phyloP scores from a whole-genome alignment of 2,329 filamentous ascomycete genomes.

The Rhytidhysteron rufulum region DNA sequence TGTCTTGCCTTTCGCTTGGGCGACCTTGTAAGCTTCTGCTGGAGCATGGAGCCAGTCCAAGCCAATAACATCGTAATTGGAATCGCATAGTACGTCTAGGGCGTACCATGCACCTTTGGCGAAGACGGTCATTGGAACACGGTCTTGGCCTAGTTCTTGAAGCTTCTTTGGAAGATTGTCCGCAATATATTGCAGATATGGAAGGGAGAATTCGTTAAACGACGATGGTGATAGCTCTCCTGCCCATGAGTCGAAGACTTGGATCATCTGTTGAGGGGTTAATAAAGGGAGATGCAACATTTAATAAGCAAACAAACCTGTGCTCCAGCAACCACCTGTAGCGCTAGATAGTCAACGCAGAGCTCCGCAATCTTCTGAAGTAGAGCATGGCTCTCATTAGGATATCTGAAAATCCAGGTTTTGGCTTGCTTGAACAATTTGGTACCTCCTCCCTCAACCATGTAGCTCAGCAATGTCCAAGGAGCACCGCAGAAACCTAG shows the following conservation, averaged over 20 bases:
- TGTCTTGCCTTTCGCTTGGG: constrained; percentile 66
- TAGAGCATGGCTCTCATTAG: constrained; percentile 72
- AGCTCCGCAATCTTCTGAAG: constrained; percentile 90
- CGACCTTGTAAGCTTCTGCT: constrained; percentile 74
- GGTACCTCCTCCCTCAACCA: constrained; percentile 95
- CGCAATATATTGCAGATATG: constrained; percentile 81
- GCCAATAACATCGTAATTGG: constrained; percentile 90
- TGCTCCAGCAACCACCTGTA: constrained; percentile 89
- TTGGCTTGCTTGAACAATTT: constrained; percentile 94
- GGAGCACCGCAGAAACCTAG: constrained; percentile 97
- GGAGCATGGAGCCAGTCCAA: constrained; percentile 94
- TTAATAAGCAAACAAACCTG: constrained; percentile 69
- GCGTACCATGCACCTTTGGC: constrained; percentile 98
- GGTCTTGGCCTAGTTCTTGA: constrained; percentile 68
- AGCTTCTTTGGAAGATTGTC: constrained; percentile 72
- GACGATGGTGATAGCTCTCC: constrained; percentile 82
- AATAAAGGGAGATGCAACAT: constrained; percentile 8
- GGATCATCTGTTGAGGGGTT: constrained; percentile 60
- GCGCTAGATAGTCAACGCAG: constrained; percentile 89
- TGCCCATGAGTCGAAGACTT: constrained; percentile 98
- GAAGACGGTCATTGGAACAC: constrained; percentile 95
- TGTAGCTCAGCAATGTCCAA: constrained; percentile 97
- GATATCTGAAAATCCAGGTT: constrained; percentile 93
- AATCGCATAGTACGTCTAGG: constrained; percentile 77
- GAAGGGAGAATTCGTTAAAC: constrained; percentile 81